Conservation (phyloP, 2,329 filamentous ascomycete genomes). For the Escovopsis sp. region DNA sequence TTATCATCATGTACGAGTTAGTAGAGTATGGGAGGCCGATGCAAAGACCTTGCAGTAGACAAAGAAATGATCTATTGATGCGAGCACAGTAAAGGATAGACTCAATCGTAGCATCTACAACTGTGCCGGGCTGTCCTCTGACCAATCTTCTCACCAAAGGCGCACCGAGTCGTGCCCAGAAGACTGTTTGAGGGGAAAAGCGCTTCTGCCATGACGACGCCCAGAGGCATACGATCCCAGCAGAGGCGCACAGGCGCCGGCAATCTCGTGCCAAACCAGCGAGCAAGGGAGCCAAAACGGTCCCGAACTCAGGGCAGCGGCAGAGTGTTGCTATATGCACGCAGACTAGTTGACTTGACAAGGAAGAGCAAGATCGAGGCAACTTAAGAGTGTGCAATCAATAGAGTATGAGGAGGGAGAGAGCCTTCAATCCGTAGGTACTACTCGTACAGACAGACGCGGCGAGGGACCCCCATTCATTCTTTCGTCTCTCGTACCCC, state of each 20-base stretch:
- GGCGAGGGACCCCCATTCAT: too few relatives aligned
- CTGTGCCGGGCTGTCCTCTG: conserved; percentile 15
- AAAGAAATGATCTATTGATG: too few relatives aligned
- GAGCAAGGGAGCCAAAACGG: conserved; percentile 35
- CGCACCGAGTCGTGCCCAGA: conserved; percentile 19
- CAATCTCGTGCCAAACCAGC: conserved; percentile 16
- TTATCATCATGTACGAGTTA: too few relatives aligned
- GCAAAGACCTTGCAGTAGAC: too few relatives aligned
- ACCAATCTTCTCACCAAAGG: conserved; percentile 14
- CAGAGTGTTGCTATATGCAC: conserved; percentile 63
- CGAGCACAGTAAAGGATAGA: too few relatives aligned
- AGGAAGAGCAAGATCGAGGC: conserved; percentile 59
- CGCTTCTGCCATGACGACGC: conserved; percentile 6
- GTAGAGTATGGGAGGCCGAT: too few relatives aligned
- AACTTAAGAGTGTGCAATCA: conserved; percentile 96
- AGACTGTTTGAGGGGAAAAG: conserved; percentile 17
- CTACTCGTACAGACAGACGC: too few relatives aligned
- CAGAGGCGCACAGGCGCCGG: conserved; percentile 13
- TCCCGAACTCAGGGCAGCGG: conserved; percentile 23
- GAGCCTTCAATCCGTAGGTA: too few relatives aligned
- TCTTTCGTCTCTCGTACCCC: too few relatives aligned
- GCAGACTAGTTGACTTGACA: conserved; percentile 93
- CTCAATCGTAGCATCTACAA: conserved; percentile 1
- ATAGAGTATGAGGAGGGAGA: background rate
- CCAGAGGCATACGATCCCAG: conserved; percentile 12